phyloP scores from a whole-genome alignment of 768 basidiomycete species.

The Dentipellis sp. region DNA sequence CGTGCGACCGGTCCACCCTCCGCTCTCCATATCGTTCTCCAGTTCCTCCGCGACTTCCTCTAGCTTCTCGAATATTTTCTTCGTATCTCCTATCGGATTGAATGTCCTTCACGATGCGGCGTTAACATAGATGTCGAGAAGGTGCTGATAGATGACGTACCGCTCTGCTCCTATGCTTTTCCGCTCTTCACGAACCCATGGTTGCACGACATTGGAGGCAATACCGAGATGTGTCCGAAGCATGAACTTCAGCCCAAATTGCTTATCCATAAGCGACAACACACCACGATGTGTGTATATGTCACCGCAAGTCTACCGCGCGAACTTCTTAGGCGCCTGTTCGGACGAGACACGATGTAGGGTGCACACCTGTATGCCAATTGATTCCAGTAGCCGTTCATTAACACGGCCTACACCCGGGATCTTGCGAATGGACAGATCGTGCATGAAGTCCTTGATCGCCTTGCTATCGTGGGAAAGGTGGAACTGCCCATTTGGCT shows the following conservation, averaged over 20 bases:
- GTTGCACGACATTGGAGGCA: conserved; percentile 72
- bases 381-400: conserved; percentile 77
- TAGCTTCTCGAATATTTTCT: conserved; percentile 65
- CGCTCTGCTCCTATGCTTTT: conserved; percentile 92
- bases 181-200: conserved; percentile 67
- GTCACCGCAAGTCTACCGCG: conserved; percentile 78
- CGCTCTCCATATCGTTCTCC: conserved; percentile 66
- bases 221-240: conserved; percentile 81
- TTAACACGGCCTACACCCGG: conserved; percentile 88
- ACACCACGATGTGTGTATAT: conserved; percentile 67
- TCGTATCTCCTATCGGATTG: conserved; percentile 50
- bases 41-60: conserved; percentile 77
- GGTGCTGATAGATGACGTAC: conserved; percentile 24
- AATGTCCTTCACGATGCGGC: conserved; percentile 59
- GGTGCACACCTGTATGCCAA: conserved; percentile 68
- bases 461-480: conserved; percentile 54
- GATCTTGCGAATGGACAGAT: conserved; percentile 78
- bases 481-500: conserved; percentile 87
- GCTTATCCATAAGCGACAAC: conserved; percentile 78
- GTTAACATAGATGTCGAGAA: neutral
- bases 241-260: conserved; percentile 71
- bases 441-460: conserved; percentile 70
- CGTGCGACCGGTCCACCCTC: conserved; percentile 81
- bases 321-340: neutral
- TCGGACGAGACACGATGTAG: neutral